Evolutionary conservation across 495 filamentous ascomycete species (phyloP).

Genomic region (Penicillium maclennaniae): DNA sequence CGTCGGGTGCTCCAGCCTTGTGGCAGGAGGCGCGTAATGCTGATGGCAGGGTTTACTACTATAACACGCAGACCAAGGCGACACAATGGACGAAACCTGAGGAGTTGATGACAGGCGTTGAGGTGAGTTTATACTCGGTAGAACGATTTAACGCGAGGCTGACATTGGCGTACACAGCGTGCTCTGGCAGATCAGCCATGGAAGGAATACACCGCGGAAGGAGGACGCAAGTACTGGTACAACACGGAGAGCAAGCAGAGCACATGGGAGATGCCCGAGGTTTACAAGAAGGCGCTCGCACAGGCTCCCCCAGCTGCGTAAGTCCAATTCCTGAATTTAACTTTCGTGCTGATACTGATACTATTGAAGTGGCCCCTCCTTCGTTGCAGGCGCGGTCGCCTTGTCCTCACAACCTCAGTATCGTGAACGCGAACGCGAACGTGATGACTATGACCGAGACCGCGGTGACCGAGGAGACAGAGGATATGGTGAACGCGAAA

Average conservation of each 20-base stretch:
- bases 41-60: conserved; percentile 91
- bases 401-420: conserved; percentile 44
- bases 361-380: conserved; percentile 55
- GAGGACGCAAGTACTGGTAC: conserved; percentile 89
- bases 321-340: conserved; percentile 22
- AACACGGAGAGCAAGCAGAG: conserved; percentile 88
- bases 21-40: conserved; percentile 84
- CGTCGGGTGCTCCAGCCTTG: conserved; percentile 48
- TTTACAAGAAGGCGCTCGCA: conserved; percentile 68
- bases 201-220: conserved; percentile 87
- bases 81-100: conserved; percentile 94
- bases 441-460: conserved; percentile 50
- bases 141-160: conserved; percentile 3
- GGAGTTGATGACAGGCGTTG: conserved; percentile 81
- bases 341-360: conserved; percentile 21
- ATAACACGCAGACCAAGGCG: conserved; percentile 77
- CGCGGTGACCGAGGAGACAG: too few relatives aligned
- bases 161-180: conserved; percentile 48
- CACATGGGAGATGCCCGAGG: conserved; percentile 91
- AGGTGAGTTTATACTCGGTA: conserved; percentile 53
- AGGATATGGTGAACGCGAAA: conserved; percentile 61
- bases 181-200: conserved; percentile 81
- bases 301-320: conserved; percentile 59
- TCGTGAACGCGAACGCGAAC: conserved; percentile 32
- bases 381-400: conserved; percentile 60